A percentile compares a stretch with the other conserved stretches of the same genome.
Evolutionary conservation across 345 rosid species (phyloP).

Genomic region (Eucalyptus curtisii): DNA sequence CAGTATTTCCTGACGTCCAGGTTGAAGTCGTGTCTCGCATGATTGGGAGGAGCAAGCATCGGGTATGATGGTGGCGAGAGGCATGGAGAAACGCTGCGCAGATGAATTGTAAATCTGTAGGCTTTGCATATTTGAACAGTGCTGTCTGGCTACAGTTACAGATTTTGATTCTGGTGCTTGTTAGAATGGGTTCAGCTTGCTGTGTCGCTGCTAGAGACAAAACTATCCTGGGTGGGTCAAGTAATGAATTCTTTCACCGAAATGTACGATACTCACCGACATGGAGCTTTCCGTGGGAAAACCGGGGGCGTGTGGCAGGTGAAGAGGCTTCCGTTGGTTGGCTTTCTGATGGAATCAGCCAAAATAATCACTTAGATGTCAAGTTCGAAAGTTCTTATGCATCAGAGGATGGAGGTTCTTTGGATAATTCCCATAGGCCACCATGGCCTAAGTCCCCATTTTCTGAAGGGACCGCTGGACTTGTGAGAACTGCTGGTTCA

Average conservation of each 20-base stretch:
- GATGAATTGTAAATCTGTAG: background rate
- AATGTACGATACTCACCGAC: slow-evolving; percentile 72
- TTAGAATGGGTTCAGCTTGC: slow-evolving; percentile 85
- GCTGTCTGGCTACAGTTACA: slow-evolving; percentile 2
- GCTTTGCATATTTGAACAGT: slow-evolving; percentile 9
- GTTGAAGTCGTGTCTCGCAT: background rate
- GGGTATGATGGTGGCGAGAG: background rate
- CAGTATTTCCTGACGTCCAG: background rate
- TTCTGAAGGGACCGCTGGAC: slow-evolving; percentile 31
- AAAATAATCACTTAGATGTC: slow-evolving; percentile 36
- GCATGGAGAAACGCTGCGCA: background rate
- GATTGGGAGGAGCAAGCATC: background rate
- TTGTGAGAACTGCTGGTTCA: slow-evolving; percentile 40
- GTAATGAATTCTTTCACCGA: slow-evolving; percentile 49
- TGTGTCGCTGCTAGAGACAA: slow-evolving; percentile 96
- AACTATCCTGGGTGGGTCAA: slow-evolving; percentile 48
- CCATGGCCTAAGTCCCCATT: slow-evolving; percentile 57
- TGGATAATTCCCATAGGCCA: slow-evolving; percentile 35
- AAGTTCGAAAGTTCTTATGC: slow-evolving; percentile 51
- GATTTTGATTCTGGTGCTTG: slow-evolving; percentile 2
- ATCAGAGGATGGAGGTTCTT: slow-evolving; percentile 63
- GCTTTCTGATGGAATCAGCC: slow-evolving; percentile 52
- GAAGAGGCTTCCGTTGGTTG: slow-evolving; percentile 72
- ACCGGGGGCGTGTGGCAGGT: slow-evolving; percentile 91
- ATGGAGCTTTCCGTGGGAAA: slow-evolving; percentile 97